Evolutionary conservation across 495 filamentous ascomycete species (phyloP), one percentile per base, ranked within the genome.

Genomic region (Aeminium ludgeri): DNA sequence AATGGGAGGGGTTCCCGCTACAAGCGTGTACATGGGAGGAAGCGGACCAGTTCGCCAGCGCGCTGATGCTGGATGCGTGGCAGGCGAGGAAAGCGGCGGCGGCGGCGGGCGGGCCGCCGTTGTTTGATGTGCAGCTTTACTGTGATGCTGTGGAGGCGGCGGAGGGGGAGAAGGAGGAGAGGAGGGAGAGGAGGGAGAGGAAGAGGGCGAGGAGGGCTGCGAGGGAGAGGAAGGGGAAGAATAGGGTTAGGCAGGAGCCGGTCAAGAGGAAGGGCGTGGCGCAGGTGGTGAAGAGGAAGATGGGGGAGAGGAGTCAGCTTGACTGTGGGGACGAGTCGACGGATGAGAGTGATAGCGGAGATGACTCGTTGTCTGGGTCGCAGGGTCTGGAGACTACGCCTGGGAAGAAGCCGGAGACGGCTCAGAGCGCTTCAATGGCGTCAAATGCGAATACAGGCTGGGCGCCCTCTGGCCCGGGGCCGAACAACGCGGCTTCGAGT

Each of bases 1-100:
- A 46, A 36, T 52, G 50, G 50, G 28, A 29, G 17, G 42, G 39
- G 6, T 51, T 48, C 20, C 38, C 38, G 6, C 17, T 43, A 1
- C 18, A 36, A 15, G 15, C 29, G 1, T 6, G 27, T 13, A 39
- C 37, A 2, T 53, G 50, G 50, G 50, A 53, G 32, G 33, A 37
- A 1, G 10, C 3, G 3, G 38, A 46, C 16, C 37, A 49, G n/a
- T 33, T 53, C 38, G 8, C 36, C 1, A 23, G 16, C 17, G 15
- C 33, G 5, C 12, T 10, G 2, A 8, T 46, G 7, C 18, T 53
- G 10, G 10, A 29, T 10, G 15, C 38, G 0, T 53, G 50, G 50
- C 17, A 45, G n/a, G n/a, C 36, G 27, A 19, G n/a, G n/a, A 53
- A 49, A 28, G 5, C 12, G n/a, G 28, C 7, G 7, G 30, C 41